Conservation (phyloP, 2,329 filamentous ascomycete species). For the Scytalidium lignicola region DNA sequence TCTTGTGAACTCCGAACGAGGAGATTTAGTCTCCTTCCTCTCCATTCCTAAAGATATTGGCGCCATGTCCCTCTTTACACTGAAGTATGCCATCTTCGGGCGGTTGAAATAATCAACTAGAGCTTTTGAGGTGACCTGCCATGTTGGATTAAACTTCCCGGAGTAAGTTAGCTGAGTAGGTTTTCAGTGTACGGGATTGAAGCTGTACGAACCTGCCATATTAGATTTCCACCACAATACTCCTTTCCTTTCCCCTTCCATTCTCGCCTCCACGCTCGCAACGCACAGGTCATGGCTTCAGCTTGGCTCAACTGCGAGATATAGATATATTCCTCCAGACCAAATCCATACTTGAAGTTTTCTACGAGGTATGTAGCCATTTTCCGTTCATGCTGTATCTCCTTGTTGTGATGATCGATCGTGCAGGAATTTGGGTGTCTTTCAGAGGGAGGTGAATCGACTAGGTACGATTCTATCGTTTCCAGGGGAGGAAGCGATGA, state of each 20-base stretch:
- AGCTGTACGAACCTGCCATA: background rate
- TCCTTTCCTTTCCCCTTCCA: background rate
- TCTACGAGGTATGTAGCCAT: background rate
- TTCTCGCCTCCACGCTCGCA: background rate
- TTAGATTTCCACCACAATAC: background rate
- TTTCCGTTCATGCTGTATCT: background rate
- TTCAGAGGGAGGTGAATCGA: background rate
- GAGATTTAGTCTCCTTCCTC: background rate
- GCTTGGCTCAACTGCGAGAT: background rate
- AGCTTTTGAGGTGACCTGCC: background rate
- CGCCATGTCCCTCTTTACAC: background rate
- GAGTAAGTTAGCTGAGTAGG: background rate
- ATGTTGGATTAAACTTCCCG: background rate
- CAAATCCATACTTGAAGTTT: background rate
- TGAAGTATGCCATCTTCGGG: background rate
- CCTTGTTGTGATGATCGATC: background rate
- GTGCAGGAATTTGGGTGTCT: background rate
- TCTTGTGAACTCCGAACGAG: background rate
- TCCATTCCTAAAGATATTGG: background rate
- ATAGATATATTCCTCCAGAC: background rate
- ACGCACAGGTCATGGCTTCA: background rate
- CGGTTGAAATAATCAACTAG: background rate
- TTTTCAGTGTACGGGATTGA: too few species aligned
- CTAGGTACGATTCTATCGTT: conserved; percentile 59
- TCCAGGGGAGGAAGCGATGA: conserved; percentile 37